phyloP scores from a whole-genome alignment of 768 basidiomycete genomes.

The Infundibulicybe gibba region DNA sequence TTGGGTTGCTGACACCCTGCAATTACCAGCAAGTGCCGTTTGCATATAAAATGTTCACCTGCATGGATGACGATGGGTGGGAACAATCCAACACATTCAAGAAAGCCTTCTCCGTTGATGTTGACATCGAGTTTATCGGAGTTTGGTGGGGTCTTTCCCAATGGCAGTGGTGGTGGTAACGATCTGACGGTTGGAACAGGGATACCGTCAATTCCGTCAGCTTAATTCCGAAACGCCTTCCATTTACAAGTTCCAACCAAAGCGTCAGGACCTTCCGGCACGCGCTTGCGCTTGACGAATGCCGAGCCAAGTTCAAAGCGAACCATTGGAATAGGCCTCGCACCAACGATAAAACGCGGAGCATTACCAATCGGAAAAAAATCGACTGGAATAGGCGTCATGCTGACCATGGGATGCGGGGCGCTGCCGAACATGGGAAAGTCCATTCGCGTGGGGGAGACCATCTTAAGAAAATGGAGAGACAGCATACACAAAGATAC shows the following conservation, averaged over 20 bases:
- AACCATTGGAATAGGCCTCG: slow-evolving; percentile 13
- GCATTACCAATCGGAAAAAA: slow-evolving; percentile 10
- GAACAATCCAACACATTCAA: slow-evolving; percentile 45
- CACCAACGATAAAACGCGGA: slow-evolving; percentile 24
- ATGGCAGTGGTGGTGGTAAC: not conserved
- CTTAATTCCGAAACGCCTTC: slow-evolving; percentile 36
- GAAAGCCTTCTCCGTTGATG: slow-evolving; percentile 42
- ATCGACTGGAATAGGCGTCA: too few species aligned
- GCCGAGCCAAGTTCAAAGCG: slow-evolving; percentile 14
- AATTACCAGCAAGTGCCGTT: slow-evolving; percentile 53
- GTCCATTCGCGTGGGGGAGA: slow-evolving; percentile 2
- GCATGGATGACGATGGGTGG: slow-evolving; percentile 36
- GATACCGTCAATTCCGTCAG: slow-evolving; percentile 57
- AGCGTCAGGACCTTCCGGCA: slow-evolving; percentile 23
- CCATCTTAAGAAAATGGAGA: slow-evolving; percentile 14
- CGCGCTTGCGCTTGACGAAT: slow-evolving; percentile 14
- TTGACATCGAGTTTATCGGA: slow-evolving; percentile 46
- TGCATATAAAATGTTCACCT: slow-evolving; percentile 54
- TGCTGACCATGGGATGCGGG: too few species aligned
- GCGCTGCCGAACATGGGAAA: too few species aligned
- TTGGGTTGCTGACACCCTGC: slow-evolving; percentile 36
- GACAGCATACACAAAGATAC: slow-evolving; percentile 16
- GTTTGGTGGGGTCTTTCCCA: slow-evolving; percentile 31
- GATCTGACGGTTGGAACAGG: slow-evolving; percentile 22
- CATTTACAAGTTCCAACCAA: slow-evolving; percentile 42